Evolutionary conservation across 2,329 filamentous ascomycete genomes (phyloP).

Genomic region (Exophiala calicioides): DNA sequence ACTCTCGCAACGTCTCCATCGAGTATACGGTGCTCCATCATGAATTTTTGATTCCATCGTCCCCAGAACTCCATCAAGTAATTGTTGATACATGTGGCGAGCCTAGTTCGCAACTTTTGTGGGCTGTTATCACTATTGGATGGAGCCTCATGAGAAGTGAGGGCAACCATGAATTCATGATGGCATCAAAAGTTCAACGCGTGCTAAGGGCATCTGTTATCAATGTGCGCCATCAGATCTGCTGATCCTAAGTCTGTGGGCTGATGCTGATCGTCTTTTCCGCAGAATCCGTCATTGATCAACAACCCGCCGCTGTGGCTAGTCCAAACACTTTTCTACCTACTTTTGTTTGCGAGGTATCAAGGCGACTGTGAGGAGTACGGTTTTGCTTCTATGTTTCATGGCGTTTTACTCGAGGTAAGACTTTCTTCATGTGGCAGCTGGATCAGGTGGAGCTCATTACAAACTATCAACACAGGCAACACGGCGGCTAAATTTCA

Average conservation of each 20-base stretch:
- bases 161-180: slow-evolving; percentile 5
- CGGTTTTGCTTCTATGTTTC: slow-evolving; percentile 12
- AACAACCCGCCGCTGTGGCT: slow-evolving; percentile 11
- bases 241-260: not conserved
- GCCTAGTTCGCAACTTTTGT: slow-evolving; percentile 8
- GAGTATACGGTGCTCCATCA: slow-evolving; percentile 13
- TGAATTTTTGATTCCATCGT: slow-evolving; percentile 6
- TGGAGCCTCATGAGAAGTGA: slow-evolving; percentile 13
- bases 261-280: not conserved
- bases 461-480: not conserved
- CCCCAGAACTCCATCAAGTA: not conserved
- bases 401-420: slow-evolving; percentile 13
- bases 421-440: not conserved
- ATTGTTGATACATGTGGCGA: slow-evolving; percentile 5
- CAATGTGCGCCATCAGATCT: slow-evolving; percentile 3
- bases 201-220: slow-evolving; percentile 8
- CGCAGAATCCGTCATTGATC: slow-evolving; percentile 7
- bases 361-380: slow-evolving; percentile 14
- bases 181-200: slow-evolving; percentile 10
- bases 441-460: not conserved
- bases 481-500: slow-evolving; percentile 3
- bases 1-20: slow-evolving; percentile 8
- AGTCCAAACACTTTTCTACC: slow-evolving; percentile 12
- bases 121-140: slow-evolving; percentile 10
- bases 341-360: slow-evolving; percentile 13